phyloP scores from a whole-genome alignment of 306 rosid species.

The Trifolium fragiferum region DNA sequence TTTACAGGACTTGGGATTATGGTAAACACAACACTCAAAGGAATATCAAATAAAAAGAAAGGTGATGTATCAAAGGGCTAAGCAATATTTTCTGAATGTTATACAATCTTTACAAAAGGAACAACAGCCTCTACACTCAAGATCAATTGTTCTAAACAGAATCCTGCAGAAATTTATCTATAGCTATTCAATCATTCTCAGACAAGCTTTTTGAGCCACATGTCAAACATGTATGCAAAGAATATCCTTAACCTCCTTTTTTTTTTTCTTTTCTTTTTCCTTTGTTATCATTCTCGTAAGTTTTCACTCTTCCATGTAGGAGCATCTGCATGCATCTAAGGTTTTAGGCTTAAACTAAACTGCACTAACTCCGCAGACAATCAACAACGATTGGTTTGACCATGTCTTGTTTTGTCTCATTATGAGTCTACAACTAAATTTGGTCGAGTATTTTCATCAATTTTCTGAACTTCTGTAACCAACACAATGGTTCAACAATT shows the following conservation, averaged over 20 bases:
- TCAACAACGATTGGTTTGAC: conserved; percentile 18
- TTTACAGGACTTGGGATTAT: conserved; percentile 15
- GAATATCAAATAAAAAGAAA: neutral
- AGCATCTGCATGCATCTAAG: conserved; percentile 16
- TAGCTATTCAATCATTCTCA: conserved; percentile 23
- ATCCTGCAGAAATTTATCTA: neutral
- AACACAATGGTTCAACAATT: conserved; percentile 5
- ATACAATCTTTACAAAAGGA: conserved; percentile 6
- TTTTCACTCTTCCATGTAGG: conserved; percentile 16
- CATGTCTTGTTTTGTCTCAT: too few relatives aligned
- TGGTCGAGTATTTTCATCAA: conserved; percentile 25
- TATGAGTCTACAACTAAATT: conserved; percentile 21
- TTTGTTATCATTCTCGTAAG: neutral
- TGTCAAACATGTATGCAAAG: neutral
- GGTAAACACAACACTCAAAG: neutral
- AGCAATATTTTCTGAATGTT: conserved; percentile 19
- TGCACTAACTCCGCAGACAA: conserved; percentile 18
- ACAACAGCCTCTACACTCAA: conserved; percentile 16
- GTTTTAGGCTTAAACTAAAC: conserved; percentile 22
- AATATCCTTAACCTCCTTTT: conserved; percentile 14
- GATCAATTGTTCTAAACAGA: conserved; percentile 23
- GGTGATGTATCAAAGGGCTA: conserved; percentile 7
- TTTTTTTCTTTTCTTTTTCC: too few relatives aligned
- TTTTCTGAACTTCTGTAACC: neutral
- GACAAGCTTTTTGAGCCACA: conserved; percentile 7